A percentile compares a stretch with the other conserved stretches of the same genome.
Conservation (phyloP, 441 rosid species). For the Raphanus hybrid region DNA sequence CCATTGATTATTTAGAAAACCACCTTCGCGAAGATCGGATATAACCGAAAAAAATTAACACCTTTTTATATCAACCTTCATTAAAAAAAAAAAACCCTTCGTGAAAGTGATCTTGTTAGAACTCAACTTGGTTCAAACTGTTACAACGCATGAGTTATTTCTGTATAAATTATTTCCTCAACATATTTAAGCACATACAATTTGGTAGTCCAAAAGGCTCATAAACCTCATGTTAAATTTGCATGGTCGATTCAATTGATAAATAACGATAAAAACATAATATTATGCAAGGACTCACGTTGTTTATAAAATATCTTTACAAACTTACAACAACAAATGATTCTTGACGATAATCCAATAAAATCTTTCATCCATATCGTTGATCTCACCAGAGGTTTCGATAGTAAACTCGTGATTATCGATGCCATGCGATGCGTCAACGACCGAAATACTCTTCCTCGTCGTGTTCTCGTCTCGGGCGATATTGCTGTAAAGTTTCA, state of each 20-base stretch:
- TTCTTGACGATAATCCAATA: conserved; percentile 30
- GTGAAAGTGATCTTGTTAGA: not conserved
- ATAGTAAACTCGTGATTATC: conserved; percentile 7
- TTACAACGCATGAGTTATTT: not conserved
- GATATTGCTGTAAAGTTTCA: conserved; percentile 4
- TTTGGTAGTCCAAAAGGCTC: conserved; percentile 18
- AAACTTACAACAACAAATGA: conserved; percentile 30
- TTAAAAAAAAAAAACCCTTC: not conserved
- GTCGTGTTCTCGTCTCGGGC: conserved; percentile 8
- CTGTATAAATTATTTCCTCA: not conserved
- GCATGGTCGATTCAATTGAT: conserved; percentile 22
- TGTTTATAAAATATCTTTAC: not conserved
- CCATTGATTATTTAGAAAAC: not conserved
- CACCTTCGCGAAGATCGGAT: not conserved
- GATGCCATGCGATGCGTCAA: not conserved
- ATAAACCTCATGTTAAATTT: not conserved
- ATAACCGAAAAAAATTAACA: not conserved
- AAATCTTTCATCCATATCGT: conserved; percentile 26
- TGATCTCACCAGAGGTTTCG: conserved; percentile 15
- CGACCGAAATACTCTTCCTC: not conserved
- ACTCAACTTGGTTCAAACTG: conserved; percentile 3
- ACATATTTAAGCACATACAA: not conserved
- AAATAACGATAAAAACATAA: not conserved
- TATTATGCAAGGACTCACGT: conserved; percentile 12
- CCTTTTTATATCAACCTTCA: not conserved